These are phyloP conservation scores for Plasmodium billcollinsi DNA, from an alignment of 169 alveolate genomes.

Conservation along the genomic window DNA sequence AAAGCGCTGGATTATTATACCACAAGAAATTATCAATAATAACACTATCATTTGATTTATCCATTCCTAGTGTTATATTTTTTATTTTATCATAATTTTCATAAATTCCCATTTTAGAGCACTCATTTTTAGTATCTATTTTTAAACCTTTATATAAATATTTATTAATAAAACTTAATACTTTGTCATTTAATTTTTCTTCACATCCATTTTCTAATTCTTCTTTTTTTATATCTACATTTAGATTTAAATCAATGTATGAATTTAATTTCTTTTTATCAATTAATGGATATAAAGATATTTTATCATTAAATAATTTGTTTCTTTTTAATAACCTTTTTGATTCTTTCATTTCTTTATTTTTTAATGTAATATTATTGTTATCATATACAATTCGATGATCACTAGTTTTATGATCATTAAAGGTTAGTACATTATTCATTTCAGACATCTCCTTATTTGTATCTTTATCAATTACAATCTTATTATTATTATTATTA, in stretches of 20 bases:
- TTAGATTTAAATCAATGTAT: slow-evolving; percentile 25
- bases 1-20: slow-evolving; percentile 53
- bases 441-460: no score
- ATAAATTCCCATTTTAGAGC: background rate
- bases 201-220: background rate
- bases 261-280: slow-evolving; percentile 44
- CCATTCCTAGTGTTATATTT: background rate
- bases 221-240: slow-evolving; percentile 25
- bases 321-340: background rate
- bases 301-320: slow-evolving; percentile 1
- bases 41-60: slow-evolving; percentile 8
- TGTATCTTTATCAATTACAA: background rate
- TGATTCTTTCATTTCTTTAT: slow-evolving; percentile 10
- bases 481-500: background rate
- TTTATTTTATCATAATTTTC: slow-evolving; percentile 26
- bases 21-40: slow-evolving; percentile 57
- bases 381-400: background rate
- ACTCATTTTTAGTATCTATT: slow-evolving; percentile 1
- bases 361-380: background rate
- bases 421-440: background rate
- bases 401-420: background rate
- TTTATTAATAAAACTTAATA: slow-evolving; percentile 14
- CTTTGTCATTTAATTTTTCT: background rate
- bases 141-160: slow-evolving; percentile 21
- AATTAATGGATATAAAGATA: slow-evolving; percentile 23